Evolutionary conservation across 2,329 filamentous ascomycete genomes (phyloP).

Genomic region (Colletotrichum lini): DNA sequence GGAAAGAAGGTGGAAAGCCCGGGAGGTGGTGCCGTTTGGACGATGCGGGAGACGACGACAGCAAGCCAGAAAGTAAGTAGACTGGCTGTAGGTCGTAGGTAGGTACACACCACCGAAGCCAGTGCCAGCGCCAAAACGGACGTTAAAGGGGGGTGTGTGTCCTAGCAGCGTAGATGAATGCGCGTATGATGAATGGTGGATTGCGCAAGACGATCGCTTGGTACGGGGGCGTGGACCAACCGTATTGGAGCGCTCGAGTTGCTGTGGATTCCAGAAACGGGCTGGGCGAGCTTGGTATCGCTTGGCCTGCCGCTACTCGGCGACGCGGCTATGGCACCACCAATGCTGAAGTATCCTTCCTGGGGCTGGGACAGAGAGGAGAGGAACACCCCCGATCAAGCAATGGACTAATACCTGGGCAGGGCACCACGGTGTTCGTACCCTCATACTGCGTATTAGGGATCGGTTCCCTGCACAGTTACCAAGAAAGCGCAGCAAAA

Average conservation of each 20-base stretch:
- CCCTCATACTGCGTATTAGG: no score
- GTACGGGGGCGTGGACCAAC: conserved; percentile 42
- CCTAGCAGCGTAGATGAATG: conserved; percentile 6
- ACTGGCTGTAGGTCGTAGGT: no score
- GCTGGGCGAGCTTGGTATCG: conserved; percentile 37
- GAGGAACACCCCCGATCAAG: no score
- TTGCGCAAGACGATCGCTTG: conserved; percentile 42
- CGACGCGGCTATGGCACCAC: conserved; percentile 21
- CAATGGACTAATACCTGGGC: no score
- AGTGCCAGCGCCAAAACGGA: conserved; percentile 1
- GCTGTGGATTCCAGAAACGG: conserved; percentile 39
- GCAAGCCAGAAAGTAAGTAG: no score
- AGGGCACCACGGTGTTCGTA: no score
- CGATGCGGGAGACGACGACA: conserved; percentile 8
- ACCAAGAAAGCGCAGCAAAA: conserved; percentile 1
- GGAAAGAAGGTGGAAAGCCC: conserved; percentile 37
- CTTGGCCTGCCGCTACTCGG: conserved; percentile 32
- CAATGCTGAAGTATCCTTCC: conserved; percentile 29
- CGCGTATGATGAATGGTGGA: conserved; percentile 27
- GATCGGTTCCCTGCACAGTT: not conserved
- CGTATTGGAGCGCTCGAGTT: conserved; percentile 37
- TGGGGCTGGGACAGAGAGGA: conserved; percentile 15
- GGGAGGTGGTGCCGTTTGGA: conserved; percentile 27
- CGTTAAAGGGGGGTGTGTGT: conserved; percentile 26
- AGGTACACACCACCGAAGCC: not conserved